Evolutionary conservation across 306 rosid species (phyloP), one percentile per base, ranked within the genome.

Genomic region (Pachyrhizus erosus): DNA sequence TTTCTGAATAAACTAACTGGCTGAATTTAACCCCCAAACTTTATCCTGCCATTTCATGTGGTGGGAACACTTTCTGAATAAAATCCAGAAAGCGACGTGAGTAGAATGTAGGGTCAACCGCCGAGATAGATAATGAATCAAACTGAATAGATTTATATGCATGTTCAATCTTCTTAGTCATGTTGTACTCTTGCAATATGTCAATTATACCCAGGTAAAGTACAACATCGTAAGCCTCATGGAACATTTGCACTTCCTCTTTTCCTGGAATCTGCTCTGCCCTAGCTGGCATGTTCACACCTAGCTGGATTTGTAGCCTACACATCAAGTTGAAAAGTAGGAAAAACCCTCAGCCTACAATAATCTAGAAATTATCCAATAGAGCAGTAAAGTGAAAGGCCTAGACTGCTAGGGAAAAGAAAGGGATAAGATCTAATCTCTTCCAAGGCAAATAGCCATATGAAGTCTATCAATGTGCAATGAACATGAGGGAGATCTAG

Each of bases 231-330:
- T 96, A 96, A 3, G 87, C 94, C 73, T 90, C 92, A 29, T 87
- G 93, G 51, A 93, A 93, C 86, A 84, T 89, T 81, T 89, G 87
- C 57, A 66, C 79, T 70, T 89, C 96, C 75, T 92, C 79, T 60
- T 87, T 88, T 46, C 92, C 98, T 18, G 87, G 90, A 83, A 92
- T 82, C 86, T 64, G 93, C 86, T 96, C 99, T 75, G 99, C 99
- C 88, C 99, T 93, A 26, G 99, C 90, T 5, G 99, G 98, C 99
- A 96, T 91, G 90, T 96, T 96, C 69, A 96, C 99, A 69, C 99
- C 99, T n/a, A 96, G 88, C 84, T 96, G 99, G 87, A 96, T 94
- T 90, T 96, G 99, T 33, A 96, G 87, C 76, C 99, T 96, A 94
- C 85, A 67, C 77, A 52, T 73, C 2, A 45, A 72, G 80, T 74